Conservation (phyloP, 2,329 filamentous ascomycete species). For the Neodidymelliopsis sp. region DNA sequence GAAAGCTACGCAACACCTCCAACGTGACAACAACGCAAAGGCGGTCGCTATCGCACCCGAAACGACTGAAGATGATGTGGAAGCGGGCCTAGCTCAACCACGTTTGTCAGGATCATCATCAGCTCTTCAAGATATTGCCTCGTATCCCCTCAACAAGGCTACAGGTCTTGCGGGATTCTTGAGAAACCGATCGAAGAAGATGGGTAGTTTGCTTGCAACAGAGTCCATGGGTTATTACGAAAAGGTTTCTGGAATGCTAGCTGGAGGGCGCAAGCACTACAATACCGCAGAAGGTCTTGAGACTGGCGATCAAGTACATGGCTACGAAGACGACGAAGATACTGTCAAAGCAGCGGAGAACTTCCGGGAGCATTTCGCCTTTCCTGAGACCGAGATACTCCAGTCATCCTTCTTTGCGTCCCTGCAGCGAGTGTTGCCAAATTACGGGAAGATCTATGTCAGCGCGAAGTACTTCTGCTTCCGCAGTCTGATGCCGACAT, state of each 20-base stretch:
- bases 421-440: slow-evolving; percentile 84
- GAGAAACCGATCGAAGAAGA: slow-evolving; percentile 77
- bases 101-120: slow-evolving; percentile 56
- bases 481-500: slow-evolving; percentile 86
- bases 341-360: slow-evolving; percentile 66
- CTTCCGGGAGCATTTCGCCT: slow-evolving; percentile 87
- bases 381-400: slow-evolving; percentile 83
- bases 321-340: slow-evolving; percentile 64
- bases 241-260: slow-evolving; percentile 97
- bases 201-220: slow-evolving; percentile 82
- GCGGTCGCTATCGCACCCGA: neutral
- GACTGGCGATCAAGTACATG: slow-evolving; percentile 69
- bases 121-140: slow-evolving; percentile 67
- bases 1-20: slow-evolving; percentile 21
- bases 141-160: slow-evolving; percentile 83
- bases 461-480: slow-evolving; percentile 90
- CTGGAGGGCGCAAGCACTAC: slow-evolving; percentile 89
- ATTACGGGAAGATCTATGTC: slow-evolving; percentile 97
- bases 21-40: slow-evolving; percentile 21
- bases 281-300: slow-evolving; percentile 71
- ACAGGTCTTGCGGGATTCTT: slow-evolving; percentile 84
- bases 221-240: slow-evolving; percentile 97
- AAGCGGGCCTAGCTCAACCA: slow-evolving; percentile 31
- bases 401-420: slow-evolving; percentile 92
- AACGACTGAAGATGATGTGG: slow-evolving; percentile 28